Evolutionary conservation across 1,284 basidiomycete species (phyloP).

Genomic region (Rhizopogon parksii): DNA sequence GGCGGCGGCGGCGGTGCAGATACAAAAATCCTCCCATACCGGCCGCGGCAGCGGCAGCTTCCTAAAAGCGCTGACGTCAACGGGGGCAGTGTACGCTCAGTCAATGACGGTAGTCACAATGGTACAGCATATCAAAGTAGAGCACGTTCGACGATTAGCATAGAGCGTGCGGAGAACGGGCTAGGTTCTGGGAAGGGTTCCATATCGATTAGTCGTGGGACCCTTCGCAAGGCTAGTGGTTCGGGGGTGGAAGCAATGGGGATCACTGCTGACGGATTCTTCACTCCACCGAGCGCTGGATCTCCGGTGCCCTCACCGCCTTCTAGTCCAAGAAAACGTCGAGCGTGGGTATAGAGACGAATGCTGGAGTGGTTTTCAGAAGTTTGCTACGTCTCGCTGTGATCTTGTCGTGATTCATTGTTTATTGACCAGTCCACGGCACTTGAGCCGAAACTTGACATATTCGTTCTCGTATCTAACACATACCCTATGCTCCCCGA

Average conservation of each 20-base stretch:
- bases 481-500: neutral
- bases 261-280: constrained; percentile 69
- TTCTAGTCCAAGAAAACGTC: neutral
- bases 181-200: constrained; percentile 43
- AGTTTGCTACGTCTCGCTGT: too few relatives aligned
- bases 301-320: constrained; percentile 27
- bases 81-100: constrained; percentile 22
- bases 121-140: constrained; percentile 28
- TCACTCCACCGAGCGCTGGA: constrained; percentile 44
- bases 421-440: neutral
- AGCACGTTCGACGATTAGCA: constrained; percentile 55
- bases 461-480: neutral
- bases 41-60: constrained; percentile 33
- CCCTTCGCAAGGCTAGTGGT: constrained; percentile 53
- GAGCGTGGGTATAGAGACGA: neutral
- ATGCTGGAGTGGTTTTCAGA: neutral
- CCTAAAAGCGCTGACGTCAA: constrained; percentile 15
- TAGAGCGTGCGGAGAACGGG: constrained; percentile 37
- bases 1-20: neutral
- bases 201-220: constrained; percentile 58
- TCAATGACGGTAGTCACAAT: constrained; percentile 24
- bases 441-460: neutral
- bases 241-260: constrained; percentile 65
- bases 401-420: neutral
- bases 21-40: constrained; percentile 25